A percentile compares a stretch with the other conserved stretches of the same genome.
phyloP scores from a whole-genome alignment of 2,329 filamentous ascomycete genomes.

The Rutstroemia sp. region DNA sequence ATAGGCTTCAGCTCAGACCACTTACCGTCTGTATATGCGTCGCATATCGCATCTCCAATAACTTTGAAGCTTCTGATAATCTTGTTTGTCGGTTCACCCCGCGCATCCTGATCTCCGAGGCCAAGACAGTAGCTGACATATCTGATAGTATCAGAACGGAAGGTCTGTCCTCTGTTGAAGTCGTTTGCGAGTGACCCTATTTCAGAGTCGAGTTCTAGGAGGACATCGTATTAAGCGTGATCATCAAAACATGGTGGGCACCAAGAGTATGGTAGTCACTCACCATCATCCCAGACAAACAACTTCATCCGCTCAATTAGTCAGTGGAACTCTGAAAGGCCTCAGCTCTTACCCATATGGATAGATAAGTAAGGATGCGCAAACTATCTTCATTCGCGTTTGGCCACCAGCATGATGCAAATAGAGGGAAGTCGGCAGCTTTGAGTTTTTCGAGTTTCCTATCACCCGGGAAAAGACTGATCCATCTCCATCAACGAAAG shows the following conservation, averaged over 20 bases:
- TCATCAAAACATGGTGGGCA: constrained; percentile 12
- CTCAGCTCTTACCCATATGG: constrained; percentile 16
- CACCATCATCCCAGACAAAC: background rate
- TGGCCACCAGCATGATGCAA: constrained; percentile 24
- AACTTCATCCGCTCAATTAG: background rate
- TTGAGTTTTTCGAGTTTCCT: constrained; percentile 16
- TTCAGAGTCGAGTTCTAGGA: constrained; percentile 11
- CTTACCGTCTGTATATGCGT: constrained; percentile 14
- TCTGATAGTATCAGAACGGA: background rate
- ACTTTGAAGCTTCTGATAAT: constrained; percentile 19
- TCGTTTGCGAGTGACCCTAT: background rate
- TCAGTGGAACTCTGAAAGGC: constrained; percentile 12
- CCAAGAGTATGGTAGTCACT: constrained; percentile 14
- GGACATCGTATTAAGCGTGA: constrained; percentile 16
- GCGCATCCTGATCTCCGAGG: background rate
- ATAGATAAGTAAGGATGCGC: constrained; percentile 16
- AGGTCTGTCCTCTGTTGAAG: background rate
- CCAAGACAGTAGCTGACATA: background rate
- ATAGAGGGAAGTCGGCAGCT: constrained; percentile 18
- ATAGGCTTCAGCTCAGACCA: background rate
- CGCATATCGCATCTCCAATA: constrained; percentile 16
- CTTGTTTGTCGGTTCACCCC: constrained; percentile 8
- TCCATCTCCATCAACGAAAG: background rate
- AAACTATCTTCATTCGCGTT: constrained; percentile 15
- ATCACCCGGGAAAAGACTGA: constrained; percentile 7